Base-by-base conservation (phyloP, 2,329 filamentous ascomycete species). In the Colletotrichum tropicicola region DNA sequence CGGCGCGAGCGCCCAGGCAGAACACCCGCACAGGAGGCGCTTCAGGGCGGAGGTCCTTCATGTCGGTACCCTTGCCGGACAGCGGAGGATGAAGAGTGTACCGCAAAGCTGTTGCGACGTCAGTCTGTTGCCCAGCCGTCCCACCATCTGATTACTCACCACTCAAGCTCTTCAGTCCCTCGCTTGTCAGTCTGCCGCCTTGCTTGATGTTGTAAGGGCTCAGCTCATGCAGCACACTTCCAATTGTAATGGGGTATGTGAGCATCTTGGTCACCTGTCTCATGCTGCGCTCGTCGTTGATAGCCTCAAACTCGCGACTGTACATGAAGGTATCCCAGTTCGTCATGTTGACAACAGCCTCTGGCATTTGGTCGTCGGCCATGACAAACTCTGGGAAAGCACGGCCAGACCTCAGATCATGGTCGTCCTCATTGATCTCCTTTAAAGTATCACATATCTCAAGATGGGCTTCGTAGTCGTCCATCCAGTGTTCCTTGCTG, bases 321-420 rank as follows among this genome's bases (percentile, higher is more conserved):
- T 97, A 99, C 74, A 99, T 83, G 71, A 97, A 93, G 0, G 96
- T 98, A 78, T 99, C 96, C 96, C 96, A 99, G 77, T 97, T 99
- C 44, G 92, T 97, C 92, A 99, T 94, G 79, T 99, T 99, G 70
- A 98, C 89, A 69, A 96, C 85, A 32, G 94, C 92, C 76, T 98
- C 95, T 69, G 98, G 94, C 76, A 98, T 89, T 80, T 98, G 94
- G 58, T 90, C 85, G 13, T 91, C 92, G 0, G 96, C 94, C 74
- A 97, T 97, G 67, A 94, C 89, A 73, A 97, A 98, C 77, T 99
- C 97, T 13, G 92, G 91, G 78, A 99, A 99, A 77, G 93, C 91
- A 27, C 96, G 88, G 4, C 96, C 96, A 17, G 93, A 97, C 53
- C 92, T 86, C 70, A 99, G 80, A 77, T 99, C 96, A 74, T 99